Evolutionary conservation across 768 basidiomycete species (phyloP).

Genomic region (Tubosaeta sp.): DNA sequence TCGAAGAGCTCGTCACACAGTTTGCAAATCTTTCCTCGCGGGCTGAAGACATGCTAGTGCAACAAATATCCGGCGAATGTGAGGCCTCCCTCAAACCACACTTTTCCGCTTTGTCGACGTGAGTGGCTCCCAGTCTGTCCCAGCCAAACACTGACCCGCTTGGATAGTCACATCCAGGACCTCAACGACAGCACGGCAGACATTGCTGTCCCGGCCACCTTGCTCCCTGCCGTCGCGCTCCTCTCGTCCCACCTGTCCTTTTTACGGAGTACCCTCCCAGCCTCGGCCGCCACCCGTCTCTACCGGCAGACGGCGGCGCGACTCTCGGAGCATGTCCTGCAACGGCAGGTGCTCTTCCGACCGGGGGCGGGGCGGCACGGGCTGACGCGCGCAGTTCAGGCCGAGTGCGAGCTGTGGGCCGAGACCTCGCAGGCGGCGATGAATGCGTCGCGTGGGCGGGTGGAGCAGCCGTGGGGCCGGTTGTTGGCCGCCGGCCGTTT

Average conservation of each 20-base stretch:
- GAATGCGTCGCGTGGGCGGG: constrained; percentile 40
- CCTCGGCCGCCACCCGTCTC: constrained; percentile 49
- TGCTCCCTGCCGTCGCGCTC: constrained; percentile 73
- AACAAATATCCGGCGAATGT: constrained; percentile 79
- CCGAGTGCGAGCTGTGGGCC: constrained; percentile 80
- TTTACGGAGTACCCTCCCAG: constrained; percentile 62
- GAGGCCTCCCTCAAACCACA: constrained; percentile 72
- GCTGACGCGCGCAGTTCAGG: constrained; percentile 43
- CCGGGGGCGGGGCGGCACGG: constrained; percentile 34
- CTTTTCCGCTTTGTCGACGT: constrained; percentile 50
- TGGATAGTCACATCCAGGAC: constrained; percentile 12
- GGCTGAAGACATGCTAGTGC: constrained; percentile 86
- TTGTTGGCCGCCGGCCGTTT: constrained; percentile 69
- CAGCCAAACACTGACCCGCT: background rate
- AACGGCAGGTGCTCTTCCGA: constrained; percentile 78
- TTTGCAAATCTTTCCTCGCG: constrained; percentile 59
- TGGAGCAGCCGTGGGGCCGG: constrained; percentile 74
- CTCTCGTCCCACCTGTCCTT: constrained; percentile 76
- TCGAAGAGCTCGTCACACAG: constrained; percentile 66
- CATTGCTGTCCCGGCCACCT: constrained; percentile 58
- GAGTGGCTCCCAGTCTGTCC: constrained; percentile 13
- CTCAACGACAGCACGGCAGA: constrained; percentile 20
- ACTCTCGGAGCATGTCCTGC: constrained; percentile 73
- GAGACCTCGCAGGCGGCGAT: constrained; percentile 69
- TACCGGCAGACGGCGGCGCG: constrained; percentile 74